Evolutionary conservation across 768 basidiomycete species (phyloP), one percentile per base, ranked within the genome.

Genomic region (Kwoniella dejecticola): DNA sequence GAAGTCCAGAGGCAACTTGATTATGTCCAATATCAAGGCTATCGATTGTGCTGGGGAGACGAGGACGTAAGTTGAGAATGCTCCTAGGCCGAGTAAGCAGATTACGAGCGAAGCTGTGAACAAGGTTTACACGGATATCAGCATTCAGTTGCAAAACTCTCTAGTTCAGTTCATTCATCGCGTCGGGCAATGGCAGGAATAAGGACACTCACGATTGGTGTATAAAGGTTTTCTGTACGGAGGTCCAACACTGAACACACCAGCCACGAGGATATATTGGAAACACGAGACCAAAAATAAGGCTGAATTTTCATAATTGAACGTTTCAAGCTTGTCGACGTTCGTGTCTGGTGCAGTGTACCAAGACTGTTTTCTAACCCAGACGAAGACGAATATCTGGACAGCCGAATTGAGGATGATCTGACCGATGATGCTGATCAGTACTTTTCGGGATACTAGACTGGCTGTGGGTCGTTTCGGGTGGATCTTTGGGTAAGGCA

Each of bases 201-300:
- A 19, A 38, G 31, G 11, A 15, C 24, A 75, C 86, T 57, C 74
- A 94, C 94, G 86, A 74, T 99, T 99, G 15, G 93, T 90, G 86
- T 89, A 92, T 84, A 98, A 90, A 24, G 92, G 84, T 79, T 90
- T 89, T 50, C 96, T 86, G 79, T 95, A 99, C 3, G 96, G 96
- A 2, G 94, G 94, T 0, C 96, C 96, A 67, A 98, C 96, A 76
- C 91, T 95, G 81, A 98, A 99, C 0, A 98, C 92, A 0, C 88
- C 95, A 12, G 95, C 96, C 7, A 96, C 90, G 49, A 98, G 82
- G 72, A 98, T 91, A 78, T 99, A 99, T 80, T 99, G 96, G 86
- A 98, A 98, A 64, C 92, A 96, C 10, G 96, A 97, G 44, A 97
- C 82, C 66, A 97, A 79, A 81, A 99, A 99, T 58, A 99, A 79